These are phyloP conservation scores for Eucalyptus sp. DNA, from an alignment of 345 rosid genomes.

Conservation along the genomic window DNA sequence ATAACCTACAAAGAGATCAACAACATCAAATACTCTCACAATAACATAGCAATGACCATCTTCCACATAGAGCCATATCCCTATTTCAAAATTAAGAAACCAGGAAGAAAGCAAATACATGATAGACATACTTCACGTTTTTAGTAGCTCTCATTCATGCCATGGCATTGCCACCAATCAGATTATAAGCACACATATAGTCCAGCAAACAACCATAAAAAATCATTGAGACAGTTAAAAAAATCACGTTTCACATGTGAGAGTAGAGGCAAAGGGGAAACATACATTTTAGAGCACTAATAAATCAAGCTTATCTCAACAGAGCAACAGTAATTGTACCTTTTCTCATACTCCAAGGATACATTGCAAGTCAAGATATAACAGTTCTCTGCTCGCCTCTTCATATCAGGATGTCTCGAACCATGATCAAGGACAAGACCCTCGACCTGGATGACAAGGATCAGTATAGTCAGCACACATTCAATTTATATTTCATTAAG, in stretches of 20 bases:
- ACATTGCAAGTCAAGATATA: constrained; percentile 91
- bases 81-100: not conserved
- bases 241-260: not conserved
- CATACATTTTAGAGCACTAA: not conserved
- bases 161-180: not conserved
- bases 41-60: not conserved
- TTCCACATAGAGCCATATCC: not conserved
- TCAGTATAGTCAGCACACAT: not conserved
- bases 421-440: constrained; percentile 99
- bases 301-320: not conserved
- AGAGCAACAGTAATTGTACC: constrained; percentile 19
- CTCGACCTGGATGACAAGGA: constrained; percentile 44
- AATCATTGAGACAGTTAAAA: not conserved
- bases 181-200: not conserved
- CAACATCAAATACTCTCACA: not conserved
- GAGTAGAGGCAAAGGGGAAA: not conserved
- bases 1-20: not conserved
- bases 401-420: constrained; percentile 99
- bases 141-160: not conserved
- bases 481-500: not conserved
- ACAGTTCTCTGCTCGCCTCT: constrained; percentile 92
- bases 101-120: not conserved
- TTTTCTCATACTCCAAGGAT: constrained; percentile 92
- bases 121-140: not conserved
- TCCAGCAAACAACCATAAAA: not conserved